A percentile compares a stretch with the other conserved stretches of the same genome.
phyloP scores from a whole-genome alignment of 2,329 filamentous ascomycete species.

The Canariomyces notabilis region DNA sequence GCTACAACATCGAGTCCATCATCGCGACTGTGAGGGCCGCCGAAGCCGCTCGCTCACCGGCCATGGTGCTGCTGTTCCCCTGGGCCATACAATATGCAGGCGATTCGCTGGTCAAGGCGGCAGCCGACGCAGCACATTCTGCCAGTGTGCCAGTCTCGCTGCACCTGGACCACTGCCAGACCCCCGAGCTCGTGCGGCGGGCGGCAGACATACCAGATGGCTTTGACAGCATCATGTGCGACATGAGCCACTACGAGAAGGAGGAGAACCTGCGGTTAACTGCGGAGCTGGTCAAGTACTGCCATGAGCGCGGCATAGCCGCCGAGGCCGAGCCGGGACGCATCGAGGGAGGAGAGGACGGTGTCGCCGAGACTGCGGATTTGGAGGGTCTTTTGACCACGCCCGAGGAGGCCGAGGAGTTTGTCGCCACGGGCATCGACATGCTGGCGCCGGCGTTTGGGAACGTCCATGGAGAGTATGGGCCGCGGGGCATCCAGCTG shows the following conservation, averaged over 20 bases:
- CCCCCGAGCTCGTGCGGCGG: conserved; percentile 54
- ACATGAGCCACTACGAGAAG: conserved; percentile 67
- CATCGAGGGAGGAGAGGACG: conserved; percentile 58
- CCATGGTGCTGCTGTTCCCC: conserved; percentile 69
- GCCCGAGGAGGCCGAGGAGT: conserved; percentile 63
- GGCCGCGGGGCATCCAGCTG: conserved; percentile 56
- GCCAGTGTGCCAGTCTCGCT: conserved; percentile 57
- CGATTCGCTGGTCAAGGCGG: conserved; percentile 49
- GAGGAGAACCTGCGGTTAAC: conserved; percentile 61
- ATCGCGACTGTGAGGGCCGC: conserved; percentile 64
- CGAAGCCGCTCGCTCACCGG: conserved; percentile 60
- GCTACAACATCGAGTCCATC: conserved; percentile 66
- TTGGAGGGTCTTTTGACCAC: conserved; percentile 54
- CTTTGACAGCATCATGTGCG: conserved; percentile 70
- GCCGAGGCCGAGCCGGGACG: conserved; percentile 65
- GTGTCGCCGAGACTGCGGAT: conserved; percentile 56
- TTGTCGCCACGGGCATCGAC: conserved; percentile 66
- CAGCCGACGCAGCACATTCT: conserved; percentile 50
- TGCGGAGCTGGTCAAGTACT: conserved; percentile 57
- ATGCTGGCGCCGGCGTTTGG: conserved; percentile 71
- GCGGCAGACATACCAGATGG: conserved; percentile 54
- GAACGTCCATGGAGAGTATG: conserved; percentile 72
- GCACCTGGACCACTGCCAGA: conserved; percentile 64
- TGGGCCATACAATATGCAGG: conserved; percentile 66
- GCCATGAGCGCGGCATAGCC: conserved; percentile 57